A percentile compares a stretch with the other conserved stretches of the same genome.
These are phyloP conservation scores for Phytopythium sindhum DNA, from an alignment of 352 stramenopile species.

Conservation along the genomic window DNA sequence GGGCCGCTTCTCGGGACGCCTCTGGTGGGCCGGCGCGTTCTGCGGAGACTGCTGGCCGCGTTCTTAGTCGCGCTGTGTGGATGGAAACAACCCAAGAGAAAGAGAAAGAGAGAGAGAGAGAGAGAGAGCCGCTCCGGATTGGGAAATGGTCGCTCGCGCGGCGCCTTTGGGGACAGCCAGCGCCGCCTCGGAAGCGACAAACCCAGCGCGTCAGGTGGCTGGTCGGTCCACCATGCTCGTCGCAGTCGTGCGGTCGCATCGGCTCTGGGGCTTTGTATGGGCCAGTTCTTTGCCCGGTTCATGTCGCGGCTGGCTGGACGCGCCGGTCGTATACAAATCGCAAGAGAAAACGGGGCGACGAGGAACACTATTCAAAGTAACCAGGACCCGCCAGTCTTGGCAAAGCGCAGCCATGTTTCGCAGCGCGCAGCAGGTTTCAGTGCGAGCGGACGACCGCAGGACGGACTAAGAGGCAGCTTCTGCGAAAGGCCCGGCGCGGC, in stretches of 20 bases:
- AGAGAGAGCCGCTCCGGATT: not conserved
- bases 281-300: not conserved
- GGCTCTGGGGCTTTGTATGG: not conserved
- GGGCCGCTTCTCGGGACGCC: not conserved
- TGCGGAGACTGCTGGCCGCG: constrained; percentile 1
- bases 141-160: not conserved
- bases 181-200: not conserved
- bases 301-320: not conserved
- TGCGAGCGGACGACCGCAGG: constrained; percentile 2
- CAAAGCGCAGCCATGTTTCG: constrained; percentile 7
- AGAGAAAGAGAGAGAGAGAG: too few relatives aligned
- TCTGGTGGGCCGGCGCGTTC: not conserved
- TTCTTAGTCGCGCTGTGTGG: not conserved
- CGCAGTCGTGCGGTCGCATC: constrained; percentile 2
- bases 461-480: constrained; percentile 2
- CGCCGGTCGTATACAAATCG: not conserved
- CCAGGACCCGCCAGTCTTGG: too few relatives aligned
- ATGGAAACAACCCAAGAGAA: not conserved
- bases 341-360: not conserved
- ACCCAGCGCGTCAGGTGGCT: too few relatives aligned
- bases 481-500: not conserved
- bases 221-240: not conserved
- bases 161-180: too few relatives aligned
- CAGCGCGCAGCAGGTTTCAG: constrained; percentile 5
- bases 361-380: too few relatives aligned